These are phyloP conservation scores for Gracilaria domingensis DNA, from an alignment of 23 red algal species.

Conservation along the genomic window DNA sequence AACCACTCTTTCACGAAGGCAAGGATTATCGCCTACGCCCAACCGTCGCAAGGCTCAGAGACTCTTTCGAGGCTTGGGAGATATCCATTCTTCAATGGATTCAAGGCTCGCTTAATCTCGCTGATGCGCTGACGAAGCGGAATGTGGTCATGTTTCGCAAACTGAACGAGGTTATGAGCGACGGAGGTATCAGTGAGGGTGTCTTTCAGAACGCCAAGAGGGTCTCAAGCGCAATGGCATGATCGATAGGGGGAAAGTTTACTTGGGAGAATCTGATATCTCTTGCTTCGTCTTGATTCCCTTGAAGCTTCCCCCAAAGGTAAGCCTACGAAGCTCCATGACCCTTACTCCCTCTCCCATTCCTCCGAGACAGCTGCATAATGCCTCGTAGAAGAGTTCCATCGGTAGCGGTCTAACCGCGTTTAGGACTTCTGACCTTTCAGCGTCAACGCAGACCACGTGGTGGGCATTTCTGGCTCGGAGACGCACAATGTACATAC, in stretches of 20 bases:
- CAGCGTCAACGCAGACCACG: neutral
- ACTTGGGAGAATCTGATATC: no score
- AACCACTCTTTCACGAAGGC: slow-evolving; percentile 14
- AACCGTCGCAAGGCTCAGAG: slow-evolving; percentile 6
- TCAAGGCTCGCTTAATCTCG: neutral
- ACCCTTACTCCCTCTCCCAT: neutral
- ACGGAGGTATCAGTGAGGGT: no score
- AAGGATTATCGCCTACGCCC: neutral
- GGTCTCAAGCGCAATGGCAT: no score
- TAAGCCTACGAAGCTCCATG: neutral
- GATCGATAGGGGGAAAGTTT: no score
- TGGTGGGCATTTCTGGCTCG: neutral
- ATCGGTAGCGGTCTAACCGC: neutral
- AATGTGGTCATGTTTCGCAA: slow-evolving; percentile 7
- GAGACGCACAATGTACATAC: neutral
- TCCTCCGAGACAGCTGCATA: neutral
- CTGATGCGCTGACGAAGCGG: slow-evolving; percentile 1
- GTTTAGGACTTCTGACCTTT: neutral
- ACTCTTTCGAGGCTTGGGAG: slow-evolving; percentile 22
- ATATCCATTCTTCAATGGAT: slow-evolving; percentile 11
- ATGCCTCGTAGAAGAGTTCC: neutral
- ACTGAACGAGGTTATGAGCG: no score
- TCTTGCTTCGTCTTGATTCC: no score
- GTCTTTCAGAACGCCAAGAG: no score
- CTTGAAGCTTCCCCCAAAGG: no score